Percentiles rank a stretch among this genome's conserved stretches.
Evolutionary conservation across 805 yeast genomes (phyloP).

Genomic region (Metschnikowia aberdeeniae): DNA sequence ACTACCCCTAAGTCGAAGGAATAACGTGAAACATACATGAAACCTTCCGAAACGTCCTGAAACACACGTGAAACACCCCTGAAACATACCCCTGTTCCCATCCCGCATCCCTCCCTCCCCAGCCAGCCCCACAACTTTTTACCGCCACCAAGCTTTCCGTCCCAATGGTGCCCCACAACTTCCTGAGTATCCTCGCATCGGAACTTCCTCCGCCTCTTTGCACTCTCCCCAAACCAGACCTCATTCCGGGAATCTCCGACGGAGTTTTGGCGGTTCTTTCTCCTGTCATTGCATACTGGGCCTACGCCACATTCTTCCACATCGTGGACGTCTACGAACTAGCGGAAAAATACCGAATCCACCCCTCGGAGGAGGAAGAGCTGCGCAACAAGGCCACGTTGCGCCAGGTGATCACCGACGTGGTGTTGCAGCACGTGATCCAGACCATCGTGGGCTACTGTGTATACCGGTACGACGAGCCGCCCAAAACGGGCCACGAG

Average conservation of each 20-base stretch:
- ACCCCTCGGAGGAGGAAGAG: conserved; percentile 82
- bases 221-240: conserved; percentile 30
- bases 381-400: conserved; percentile 71
- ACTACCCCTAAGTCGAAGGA: not conserved
- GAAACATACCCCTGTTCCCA: not conserved
- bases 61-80: not conserved
- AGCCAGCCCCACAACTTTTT: not conserved
- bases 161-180: conserved; percentile 17
- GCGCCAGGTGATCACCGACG: conserved; percentile 72
- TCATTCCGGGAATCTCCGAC: conserved; percentile 65
- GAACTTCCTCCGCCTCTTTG: conserved; percentile 13
- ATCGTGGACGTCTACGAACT: conserved; percentile 67
- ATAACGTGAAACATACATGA: not conserved
- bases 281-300: conserved; percentile 86
- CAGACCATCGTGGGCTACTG: conserved; percentile 69
- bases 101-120: not conserved
- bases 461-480: conserved; percentile 54
- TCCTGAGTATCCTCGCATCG: conserved; percentile 15
- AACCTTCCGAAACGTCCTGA: not conserved
- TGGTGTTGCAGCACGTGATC: conserved; percentile 75
- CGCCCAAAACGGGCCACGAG: conserved; percentile 51
- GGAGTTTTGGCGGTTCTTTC: conserved; percentile 63
- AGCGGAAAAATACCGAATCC: conserved; percentile 83
- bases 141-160: not conserved
- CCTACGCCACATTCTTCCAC: conserved; percentile 67